Percentiles rank a stretch among this genome's conserved stretches.
Conservation (phyloP, 2,329 filamentous ascomycete species). For the Biscogniauxia sp. region DNA sequence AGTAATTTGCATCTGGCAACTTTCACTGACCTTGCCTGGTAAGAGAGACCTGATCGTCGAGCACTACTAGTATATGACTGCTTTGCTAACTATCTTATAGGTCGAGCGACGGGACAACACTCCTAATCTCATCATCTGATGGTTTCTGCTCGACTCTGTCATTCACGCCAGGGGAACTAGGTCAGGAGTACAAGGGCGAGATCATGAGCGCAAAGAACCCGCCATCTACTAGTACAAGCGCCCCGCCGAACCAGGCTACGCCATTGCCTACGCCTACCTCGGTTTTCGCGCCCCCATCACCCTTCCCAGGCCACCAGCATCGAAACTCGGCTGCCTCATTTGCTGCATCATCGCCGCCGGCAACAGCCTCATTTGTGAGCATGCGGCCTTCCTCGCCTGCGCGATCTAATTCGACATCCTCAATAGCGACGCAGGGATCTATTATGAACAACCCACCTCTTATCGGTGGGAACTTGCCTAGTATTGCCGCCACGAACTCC, state of each 20-base stretch:
- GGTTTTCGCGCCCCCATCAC: constrained; percentile 60
- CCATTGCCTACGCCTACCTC: constrained; percentile 70
- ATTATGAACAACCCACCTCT: constrained; percentile 77
- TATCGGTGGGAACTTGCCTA: constrained; percentile 72
- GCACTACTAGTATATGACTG: neutral
- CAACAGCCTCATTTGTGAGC: constrained; percentile 55
- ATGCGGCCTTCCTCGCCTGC: constrained; percentile 74
- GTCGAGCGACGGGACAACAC: constrained; percentile 72
- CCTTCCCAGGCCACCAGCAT: constrained; percentile 54
- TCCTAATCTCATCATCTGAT: constrained; percentile 96
- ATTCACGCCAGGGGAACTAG: constrained; percentile 80
- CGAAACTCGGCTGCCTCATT: constrained; percentile 58
- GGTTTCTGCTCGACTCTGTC: constrained; percentile 93
- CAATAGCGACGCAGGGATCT: constrained; percentile 66
- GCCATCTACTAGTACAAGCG: constrained; percentile 37
- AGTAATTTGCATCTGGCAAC: constrained; percentile 97
- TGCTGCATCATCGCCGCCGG: constrained; percentile 57
- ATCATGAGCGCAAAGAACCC: constrained; percentile 49
- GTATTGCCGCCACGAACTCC: constrained; percentile 72
- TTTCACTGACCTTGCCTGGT: constrained; percentile 96
- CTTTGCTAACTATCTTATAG: constrained; percentile 42
- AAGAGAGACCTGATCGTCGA: constrained; percentile 35
- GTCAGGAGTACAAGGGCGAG: constrained; percentile 74
- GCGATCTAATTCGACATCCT: constrained; percentile 82
- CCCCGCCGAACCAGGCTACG: constrained; percentile 61